phyloP scores from a whole-genome alignment of 495 filamentous ascomycete species.

The Podospora australis region DNA sequence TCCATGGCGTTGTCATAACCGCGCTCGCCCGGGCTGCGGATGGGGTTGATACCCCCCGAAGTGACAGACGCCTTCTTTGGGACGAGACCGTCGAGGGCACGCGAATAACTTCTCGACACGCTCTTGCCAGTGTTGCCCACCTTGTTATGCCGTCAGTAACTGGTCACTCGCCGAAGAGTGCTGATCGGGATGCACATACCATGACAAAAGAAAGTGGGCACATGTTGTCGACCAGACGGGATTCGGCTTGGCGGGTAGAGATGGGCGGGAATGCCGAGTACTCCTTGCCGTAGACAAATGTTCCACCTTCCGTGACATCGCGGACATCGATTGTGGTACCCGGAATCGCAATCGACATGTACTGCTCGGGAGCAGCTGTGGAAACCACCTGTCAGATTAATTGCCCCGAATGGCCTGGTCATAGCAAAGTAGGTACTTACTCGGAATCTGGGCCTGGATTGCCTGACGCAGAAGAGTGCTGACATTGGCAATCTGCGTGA shows the following conservation, averaged over 20 bases:
- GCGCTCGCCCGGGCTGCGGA: not conserved
- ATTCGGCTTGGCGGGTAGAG: not conserved
- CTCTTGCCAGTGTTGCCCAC: slow-evolving; percentile 1
- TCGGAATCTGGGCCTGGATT: too few species aligned
- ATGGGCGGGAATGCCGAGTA: not conserved
- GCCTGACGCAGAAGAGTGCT: too few species aligned
- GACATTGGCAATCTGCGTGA: too few species aligned
- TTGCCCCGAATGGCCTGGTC: too few species aligned
- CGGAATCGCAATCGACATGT: not conserved
- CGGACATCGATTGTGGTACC: not conserved
- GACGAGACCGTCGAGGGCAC: not conserved
- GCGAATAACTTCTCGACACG: not conserved
- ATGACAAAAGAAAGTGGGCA: too few species aligned
- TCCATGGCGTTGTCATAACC: not conserved
- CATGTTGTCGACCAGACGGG: not conserved
- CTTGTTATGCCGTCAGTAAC: not conserved
- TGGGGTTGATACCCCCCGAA: too few species aligned
- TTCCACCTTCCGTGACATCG: not conserved
- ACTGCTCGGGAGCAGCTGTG: slow-evolving; percentile 1
- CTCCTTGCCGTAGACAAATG: not conserved
- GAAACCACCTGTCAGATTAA: too few species aligned
- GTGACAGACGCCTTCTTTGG: not conserved
- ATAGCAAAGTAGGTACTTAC: too few species aligned
- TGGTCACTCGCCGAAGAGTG: not conserved
- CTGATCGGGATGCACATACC: too few species aligned